Conservation (phyloP, 768 basidiomycete species). For the Tylopilus rubrobrunneus region DNA sequence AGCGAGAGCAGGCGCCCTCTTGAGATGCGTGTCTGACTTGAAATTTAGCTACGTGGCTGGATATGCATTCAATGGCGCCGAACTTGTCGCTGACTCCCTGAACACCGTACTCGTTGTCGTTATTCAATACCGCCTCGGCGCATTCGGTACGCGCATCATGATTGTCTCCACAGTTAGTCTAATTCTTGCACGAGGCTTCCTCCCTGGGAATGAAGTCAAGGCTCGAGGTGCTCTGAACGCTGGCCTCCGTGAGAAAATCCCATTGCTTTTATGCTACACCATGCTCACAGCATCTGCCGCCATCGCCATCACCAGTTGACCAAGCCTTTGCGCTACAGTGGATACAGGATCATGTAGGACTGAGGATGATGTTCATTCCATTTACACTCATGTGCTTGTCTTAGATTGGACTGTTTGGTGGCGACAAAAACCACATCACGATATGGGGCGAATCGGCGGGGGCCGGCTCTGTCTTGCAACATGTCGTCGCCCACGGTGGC, state of each 20-base stretch:
- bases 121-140: constrained; percentile 9
- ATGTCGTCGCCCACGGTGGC: neutral
- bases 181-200: neutral
- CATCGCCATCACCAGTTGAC: constrained; percentile 25
- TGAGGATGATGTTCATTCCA: neutral
- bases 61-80: neutral
- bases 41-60: neutral
- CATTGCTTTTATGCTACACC: neutral
- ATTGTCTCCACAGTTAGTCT: neutral
- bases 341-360: constrained; percentile 32
- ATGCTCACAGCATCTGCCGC: neutral
- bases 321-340: constrained; percentile 32
- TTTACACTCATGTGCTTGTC: neutral
- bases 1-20: no score
- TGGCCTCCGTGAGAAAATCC: constrained; percentile 4
- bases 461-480: neutral
- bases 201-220: constrained; percentile 1
- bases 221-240: constrained; percentile 1
- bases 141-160: neutral
- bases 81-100: constrained; percentile 2
- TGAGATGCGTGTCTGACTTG: neutral
- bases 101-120: constrained; percentile 3
- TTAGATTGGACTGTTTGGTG: constrained; percentile 34
- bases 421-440: no score
- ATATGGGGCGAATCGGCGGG: constrained; percentile 11